Conservation (phyloP, 306 rosid genomes). For the Cucurbita argyrosperma region DNA sequence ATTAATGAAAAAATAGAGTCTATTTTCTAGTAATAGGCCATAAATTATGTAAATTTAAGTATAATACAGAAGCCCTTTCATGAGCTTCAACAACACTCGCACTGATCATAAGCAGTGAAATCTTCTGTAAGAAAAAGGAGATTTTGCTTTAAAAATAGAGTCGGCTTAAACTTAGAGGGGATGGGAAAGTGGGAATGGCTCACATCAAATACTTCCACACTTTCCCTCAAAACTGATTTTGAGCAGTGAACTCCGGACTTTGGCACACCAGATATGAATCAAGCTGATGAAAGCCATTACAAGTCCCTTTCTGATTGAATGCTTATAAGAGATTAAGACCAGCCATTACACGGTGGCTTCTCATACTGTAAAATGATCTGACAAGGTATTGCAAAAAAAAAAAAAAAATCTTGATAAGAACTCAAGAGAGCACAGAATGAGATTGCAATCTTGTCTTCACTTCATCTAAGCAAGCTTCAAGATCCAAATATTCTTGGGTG, state of each 20-base stretch:
- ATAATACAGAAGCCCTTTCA: not conserved
- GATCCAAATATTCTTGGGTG: slow-evolving; percentile 43
- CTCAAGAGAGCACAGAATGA: not conserved
- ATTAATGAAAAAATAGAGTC: not conserved
- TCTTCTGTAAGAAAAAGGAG: not conserved
- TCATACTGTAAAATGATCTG: not conserved
- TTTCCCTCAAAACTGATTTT: not conserved
- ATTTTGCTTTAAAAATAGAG: not conserved
- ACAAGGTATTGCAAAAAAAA: not conserved
- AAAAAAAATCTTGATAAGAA: not conserved
- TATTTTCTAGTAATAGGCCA: not conserved
- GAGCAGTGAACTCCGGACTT: not conserved
- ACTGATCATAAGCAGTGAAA: not conserved
- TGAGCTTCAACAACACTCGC: not conserved
- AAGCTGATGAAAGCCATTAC: not conserved
- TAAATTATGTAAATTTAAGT: not conserved
- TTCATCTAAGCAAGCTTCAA: slow-evolving; percentile 49
- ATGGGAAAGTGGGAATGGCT: not conserved
- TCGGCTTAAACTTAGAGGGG: not conserved
- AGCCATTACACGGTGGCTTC: not conserved
- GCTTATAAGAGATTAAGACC: not conserved
- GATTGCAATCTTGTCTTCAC: slow-evolving; percentile 5
- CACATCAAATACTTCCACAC: not conserved
- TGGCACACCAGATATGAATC: not conserved
- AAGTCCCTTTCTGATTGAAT: not conserved